Base-by-base conservation (phyloP, 768 basidiomycete species). In the Tylopilus plumbeoviolaceoides region DNA sequence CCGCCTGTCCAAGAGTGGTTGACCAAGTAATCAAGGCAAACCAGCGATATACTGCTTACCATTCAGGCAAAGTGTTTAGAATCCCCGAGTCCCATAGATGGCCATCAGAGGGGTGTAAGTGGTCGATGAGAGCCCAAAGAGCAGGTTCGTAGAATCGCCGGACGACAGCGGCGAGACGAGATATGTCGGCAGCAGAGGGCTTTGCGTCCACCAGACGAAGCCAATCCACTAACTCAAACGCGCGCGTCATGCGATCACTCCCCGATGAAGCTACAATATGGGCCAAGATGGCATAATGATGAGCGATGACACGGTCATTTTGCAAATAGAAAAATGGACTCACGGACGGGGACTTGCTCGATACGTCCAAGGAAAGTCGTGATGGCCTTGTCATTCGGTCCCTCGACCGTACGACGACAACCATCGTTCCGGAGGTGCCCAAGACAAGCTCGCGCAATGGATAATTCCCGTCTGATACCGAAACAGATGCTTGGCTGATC, bases 211-310 rank as follows among this genome's bases (percentile, higher is more conserved):
- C 59, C 1, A 87, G 66, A 35, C 86, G 80, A 30, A 85, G 52
- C 78, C 79, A 82, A 57, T 87, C 85, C n/a, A 88, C 71, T 0
- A 89, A 70, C 47, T 82, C 80, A 41, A 73, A 80, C 1, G 83
- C 84, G 27, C 70, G 58, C 1, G 61, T 56, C 44, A 66, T 70
- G 40, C 77, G 66, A 23, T 67, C 67, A 3, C 48, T 48, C 38
- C 67, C 66, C 3, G 71, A 65, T 17, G 65, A 61, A 30, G 78
- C 82, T 85, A 14, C 2, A n/a, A 54, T 40, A 25, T 9, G 27
- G 27, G 15, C 54, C 12, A 50, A 33, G 20, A 28, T 7, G 21
- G 10, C 6, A 21, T 25, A 28, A 15, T 8, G 18, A 39, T 54
- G 8, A 60, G 43, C 18, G 49, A 50, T 1, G 35, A 21, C 4